Conservation (phyloP, 768 basidiomycete genomes). For the Boletus edulis region DNA sequence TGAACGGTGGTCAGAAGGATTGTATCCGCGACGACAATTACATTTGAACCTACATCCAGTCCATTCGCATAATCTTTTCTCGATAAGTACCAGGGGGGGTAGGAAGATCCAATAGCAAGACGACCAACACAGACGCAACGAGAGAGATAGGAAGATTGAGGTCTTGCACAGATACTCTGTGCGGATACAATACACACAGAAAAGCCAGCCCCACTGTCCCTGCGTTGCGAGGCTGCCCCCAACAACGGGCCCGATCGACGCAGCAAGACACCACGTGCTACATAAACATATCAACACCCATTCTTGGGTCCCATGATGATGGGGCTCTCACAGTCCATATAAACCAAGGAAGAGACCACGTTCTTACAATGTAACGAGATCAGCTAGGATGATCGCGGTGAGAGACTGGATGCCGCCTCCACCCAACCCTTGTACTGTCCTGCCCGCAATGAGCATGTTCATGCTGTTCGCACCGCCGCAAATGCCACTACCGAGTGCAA, state of each 20-base stretch:
- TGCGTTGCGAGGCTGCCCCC: slow-evolving; percentile 35
- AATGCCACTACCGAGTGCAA: slow-evolving; percentile 41
- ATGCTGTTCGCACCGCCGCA: slow-evolving; percentile 42
- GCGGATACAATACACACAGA: slow-evolving; percentile 37
- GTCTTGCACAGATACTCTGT: too few relatives aligned
- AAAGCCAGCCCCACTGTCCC: slow-evolving; percentile 42
- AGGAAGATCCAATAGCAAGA: slow-evolving; percentile 34
- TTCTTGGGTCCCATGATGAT: not conserved
- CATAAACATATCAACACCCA: not conserved
- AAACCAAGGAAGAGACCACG: slow-evolving; percentile 41
- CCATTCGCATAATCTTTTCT: slow-evolving; percentile 37
- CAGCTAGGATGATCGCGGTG: slow-evolving; percentile 41
- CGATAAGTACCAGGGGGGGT: slow-evolving; percentile 24
- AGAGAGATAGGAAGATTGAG: slow-evolving; percentile 40
- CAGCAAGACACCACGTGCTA: slow-evolving; percentile 36
- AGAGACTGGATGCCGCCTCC: slow-evolving; percentile 39
- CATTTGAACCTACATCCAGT: slow-evolving; percentile 39
- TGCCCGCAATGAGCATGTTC: slow-evolving; percentile 40
- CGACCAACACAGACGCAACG: slow-evolving; percentile 26
- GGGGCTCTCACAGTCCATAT: slow-evolving; percentile 31
- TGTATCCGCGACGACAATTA: not conserved
- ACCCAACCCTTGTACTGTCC: slow-evolving; percentile 41
- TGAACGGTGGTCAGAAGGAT: not conserved
- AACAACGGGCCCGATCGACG: slow-evolving; percentile 34
- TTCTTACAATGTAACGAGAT: slow-evolving; percentile 45